Conservation (phyloP, 257 asterid species). For the Solanum pennellii region DNA sequence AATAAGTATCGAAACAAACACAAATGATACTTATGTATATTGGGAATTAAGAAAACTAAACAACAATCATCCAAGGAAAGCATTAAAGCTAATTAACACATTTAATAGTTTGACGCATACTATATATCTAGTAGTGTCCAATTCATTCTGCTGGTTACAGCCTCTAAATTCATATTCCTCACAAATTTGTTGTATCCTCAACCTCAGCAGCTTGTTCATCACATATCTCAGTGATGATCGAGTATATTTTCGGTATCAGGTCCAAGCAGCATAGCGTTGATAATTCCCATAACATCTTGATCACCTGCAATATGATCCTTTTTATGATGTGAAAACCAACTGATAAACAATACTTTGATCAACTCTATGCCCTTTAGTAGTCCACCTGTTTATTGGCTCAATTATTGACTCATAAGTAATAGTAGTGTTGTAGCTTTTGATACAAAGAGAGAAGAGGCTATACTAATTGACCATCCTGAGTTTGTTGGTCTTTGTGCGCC, state of each 20-base stretch:
- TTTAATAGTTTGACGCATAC: too few species aligned
- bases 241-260: background rate
- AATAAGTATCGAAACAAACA: too few species aligned
- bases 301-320: background rate
- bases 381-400: background rate
- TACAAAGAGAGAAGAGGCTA: background rate
- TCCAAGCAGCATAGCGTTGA: background rate
- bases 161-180: too few species aligned
- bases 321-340: background rate
- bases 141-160: background rate
- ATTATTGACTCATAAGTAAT: background rate
- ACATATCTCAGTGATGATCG: background rate
- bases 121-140: background rate
- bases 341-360: background rate
- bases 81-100: too few species aligned
- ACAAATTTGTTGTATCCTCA: background rate
- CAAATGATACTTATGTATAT: too few species aligned
- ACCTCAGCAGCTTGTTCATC: background rate
- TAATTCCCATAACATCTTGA: background rate
- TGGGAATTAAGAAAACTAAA: too few species aligned
- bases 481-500: background rate
- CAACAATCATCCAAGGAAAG: too few species aligned
- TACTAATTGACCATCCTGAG: background rate
- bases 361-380: background rate
- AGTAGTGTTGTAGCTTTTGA: background rate